A percentile compares a stretch with the other conserved stretches of the same genome.
Evolutionary conservation across 1,284 basidiomycete species (phyloP).

Genomic region (Exsudoporus floridanus): DNA sequence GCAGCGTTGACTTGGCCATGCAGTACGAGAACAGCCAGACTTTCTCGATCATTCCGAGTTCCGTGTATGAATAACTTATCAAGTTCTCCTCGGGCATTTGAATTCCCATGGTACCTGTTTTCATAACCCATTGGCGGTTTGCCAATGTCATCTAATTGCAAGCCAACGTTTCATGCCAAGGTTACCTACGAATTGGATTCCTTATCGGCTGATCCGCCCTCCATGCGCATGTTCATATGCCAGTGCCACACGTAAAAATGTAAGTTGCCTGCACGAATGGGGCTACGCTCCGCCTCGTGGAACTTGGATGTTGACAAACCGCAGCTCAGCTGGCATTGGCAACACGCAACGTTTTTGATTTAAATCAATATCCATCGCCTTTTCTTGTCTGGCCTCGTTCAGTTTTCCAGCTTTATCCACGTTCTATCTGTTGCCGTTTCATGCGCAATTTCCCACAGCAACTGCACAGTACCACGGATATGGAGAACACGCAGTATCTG

Average conservation of each 20-base stretch:
- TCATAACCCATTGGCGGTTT: conserved; percentile 11
- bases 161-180: not conserved
- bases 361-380: not conserved
- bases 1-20: not conserved
- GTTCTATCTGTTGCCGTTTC: not conserved
- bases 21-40: not conserved
- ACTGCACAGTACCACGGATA: not conserved
- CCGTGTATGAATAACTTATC: not conserved
- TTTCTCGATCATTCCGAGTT: not conserved
- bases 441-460: not conserved
- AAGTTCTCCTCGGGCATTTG: not conserved
- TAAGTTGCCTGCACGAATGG: not conserved
- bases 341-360: conserved; percentile 17
- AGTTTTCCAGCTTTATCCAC: conserved; percentile 2
- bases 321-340: conserved; percentile 1
- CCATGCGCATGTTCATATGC: not conserved
- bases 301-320: conserved; percentile 22
- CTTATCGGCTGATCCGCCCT: not conserved
- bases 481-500: no score
- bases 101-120: not conserved
- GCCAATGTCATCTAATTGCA: conserved; percentile 1
- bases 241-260: not conserved
- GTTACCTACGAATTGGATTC: not conserved
- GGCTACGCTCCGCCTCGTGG: conserved; percentile 22
- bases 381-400: not conserved